A percentile compares a stretch with the other conserved stretches of the same genome.
phyloP scores from a whole-genome alignment of 1,284 basidiomycete genomes.

The Schizophyllum amplum region DNA sequence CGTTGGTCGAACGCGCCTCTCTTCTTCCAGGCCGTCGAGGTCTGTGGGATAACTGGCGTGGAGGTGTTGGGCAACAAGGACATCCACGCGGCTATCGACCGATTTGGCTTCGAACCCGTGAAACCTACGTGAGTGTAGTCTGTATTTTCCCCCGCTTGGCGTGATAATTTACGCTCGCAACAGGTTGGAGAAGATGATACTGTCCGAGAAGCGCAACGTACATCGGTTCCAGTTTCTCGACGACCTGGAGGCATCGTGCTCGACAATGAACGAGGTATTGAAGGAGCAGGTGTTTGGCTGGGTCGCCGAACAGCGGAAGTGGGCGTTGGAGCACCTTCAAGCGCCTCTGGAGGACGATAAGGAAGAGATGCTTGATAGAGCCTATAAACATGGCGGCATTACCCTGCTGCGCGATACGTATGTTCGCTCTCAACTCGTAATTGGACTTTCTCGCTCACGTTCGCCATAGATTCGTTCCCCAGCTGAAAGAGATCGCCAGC shows the following conservation, averaged over 20 bases:
- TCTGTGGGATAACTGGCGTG: not conserved
- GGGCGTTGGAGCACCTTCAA: constrained; percentile 1
- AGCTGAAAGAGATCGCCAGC: constrained; percentile 1
- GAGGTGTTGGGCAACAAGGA: not conserved
- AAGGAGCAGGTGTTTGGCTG: not conserved
- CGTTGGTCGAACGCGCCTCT: not conserved
- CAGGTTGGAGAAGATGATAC: not conserved
- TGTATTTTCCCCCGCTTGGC: not conserved
- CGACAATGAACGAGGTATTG: not conserved
- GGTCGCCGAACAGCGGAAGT: constrained; percentile 5
- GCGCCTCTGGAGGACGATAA: not conserved
- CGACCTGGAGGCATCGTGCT: not conserved
- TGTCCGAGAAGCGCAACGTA: not conserved
- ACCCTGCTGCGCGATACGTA: constrained; percentile 3
- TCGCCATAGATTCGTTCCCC: constrained; percentile 1
- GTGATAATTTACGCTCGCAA: not conserved
- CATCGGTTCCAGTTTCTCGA: not conserved
- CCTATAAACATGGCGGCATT: constrained; percentile 1
- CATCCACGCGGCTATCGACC: not conserved
- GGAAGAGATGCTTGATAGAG: constrained; percentile 1
- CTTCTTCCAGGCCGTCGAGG: not conserved
- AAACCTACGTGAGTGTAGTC: not conserved
- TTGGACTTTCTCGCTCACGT: not conserved
- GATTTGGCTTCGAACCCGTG: not conserved
- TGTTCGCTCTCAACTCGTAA: not conserved